Evolutionary conservation across 257 asterid genomes (phyloP).

Genomic region (Paraleonurus japonicus): DNA sequence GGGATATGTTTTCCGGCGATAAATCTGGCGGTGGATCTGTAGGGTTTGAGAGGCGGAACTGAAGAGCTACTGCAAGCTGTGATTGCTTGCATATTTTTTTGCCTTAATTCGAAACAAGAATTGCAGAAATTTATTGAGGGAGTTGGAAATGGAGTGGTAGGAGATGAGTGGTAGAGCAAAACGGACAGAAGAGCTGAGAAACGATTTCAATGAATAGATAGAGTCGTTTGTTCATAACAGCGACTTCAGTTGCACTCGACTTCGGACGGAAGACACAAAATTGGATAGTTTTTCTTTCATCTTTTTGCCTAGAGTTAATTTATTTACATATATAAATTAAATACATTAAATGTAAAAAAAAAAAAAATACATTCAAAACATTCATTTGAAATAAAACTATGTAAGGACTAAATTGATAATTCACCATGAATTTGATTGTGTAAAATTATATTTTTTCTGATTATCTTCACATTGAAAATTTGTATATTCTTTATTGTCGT

Average conservation of each 20-base stretch:
- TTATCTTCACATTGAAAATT: no score
- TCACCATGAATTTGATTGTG: no score
- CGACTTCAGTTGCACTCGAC: constrained; percentile 17
- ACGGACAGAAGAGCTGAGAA: not conserved
- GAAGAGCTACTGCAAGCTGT: constrained; percentile 29
- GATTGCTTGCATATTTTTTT: constrained; percentile 36
- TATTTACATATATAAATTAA: no score
- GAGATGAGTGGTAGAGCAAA: constrained; percentile 28
- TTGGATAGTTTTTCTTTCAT: no score
- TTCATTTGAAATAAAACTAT: no score
- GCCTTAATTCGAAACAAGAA: not conserved
- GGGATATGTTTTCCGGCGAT: constrained; percentile 31
- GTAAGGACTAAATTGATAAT: no score
- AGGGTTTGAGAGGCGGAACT: constrained; percentile 32
- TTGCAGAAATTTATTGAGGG: not conserved
- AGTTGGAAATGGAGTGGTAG: constrained; percentile 19
- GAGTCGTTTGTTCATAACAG: not conserved
- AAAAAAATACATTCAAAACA: no score
- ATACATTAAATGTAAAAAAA: no score
- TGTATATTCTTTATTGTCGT: no score
- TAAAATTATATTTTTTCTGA: no score
- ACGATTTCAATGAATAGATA: constrained; percentile 9
- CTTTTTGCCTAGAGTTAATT: no score
- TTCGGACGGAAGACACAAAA: not conserved
- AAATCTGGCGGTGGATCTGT: constrained; percentile 16